Evolutionary conservation across 1,284 basidiomycete genomes (phyloP).

Genomic region (Malassezia yamatoensis): DNA sequence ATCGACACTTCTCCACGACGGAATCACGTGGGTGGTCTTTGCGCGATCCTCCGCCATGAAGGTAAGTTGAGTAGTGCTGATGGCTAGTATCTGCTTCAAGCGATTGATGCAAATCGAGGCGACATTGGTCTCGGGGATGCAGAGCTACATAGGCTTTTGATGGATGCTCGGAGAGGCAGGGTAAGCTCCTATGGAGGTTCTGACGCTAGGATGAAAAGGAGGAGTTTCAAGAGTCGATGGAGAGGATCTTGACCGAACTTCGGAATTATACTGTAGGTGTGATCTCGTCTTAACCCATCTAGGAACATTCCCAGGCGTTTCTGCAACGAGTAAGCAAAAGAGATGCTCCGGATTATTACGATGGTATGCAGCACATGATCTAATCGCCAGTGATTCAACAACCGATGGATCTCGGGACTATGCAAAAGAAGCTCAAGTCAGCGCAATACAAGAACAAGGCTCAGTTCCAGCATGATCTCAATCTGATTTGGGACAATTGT

Average conservation of each 20-base stretch:
- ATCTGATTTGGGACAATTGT: conserved; percentile 95
- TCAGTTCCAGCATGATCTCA: conserved; percentile 84
- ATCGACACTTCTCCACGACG: not conserved
- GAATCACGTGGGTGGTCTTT: not conserved
- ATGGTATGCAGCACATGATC: conserved; percentile 13
- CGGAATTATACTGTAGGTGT: conserved; percentile 30
- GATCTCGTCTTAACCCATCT: not conserved
- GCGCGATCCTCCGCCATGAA: conserved; percentile 6
- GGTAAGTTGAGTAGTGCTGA: conserved; percentile 7
- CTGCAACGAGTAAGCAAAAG: conserved; percentile 42
- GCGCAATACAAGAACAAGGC: conserved; percentile 81
- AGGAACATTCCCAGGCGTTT: conserved; percentile 43
- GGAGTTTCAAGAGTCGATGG: conserved; percentile 44
- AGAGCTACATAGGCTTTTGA: conserved; percentile 38
- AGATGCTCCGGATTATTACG: conserved; percentile 48
- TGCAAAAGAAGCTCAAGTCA: conserved; percentile 81
- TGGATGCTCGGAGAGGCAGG: conserved; percentile 34
- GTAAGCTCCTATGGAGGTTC: conserved; percentile 15
- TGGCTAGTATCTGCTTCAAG: conserved; percentile 42
- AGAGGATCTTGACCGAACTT: conserved; percentile 43
- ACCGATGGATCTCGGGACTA: conserved; percentile 80
- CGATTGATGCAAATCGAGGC: conserved; percentile 39
- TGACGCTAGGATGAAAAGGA: conserved; percentile 34
- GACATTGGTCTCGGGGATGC: conserved; percentile 33
- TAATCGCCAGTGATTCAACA: conserved; percentile 27